Conservation (phyloP, 441 rosid species). For the Pelargonium myrrhifolium region DNA sequence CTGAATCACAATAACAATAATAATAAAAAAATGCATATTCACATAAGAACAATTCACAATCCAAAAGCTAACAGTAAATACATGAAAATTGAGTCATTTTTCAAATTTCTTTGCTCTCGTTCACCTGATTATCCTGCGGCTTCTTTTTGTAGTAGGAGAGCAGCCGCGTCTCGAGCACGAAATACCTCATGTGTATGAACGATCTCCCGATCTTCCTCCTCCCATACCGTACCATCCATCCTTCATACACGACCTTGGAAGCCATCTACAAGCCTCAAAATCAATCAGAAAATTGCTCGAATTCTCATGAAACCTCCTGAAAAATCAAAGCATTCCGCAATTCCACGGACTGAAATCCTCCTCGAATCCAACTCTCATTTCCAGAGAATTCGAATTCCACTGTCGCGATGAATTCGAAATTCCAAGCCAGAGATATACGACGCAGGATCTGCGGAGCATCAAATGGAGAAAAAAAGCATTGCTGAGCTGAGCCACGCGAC, state of each 20-base stretch:
- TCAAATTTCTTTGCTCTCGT: neutral
- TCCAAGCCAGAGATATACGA: neutral
- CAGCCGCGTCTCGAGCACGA: conserved; percentile 82
- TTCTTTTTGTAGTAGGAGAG: conserved; percentile 93
- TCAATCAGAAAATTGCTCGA: conserved; percentile 2
- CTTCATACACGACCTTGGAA: conserved; percentile 87
- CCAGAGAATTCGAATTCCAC: neutral
- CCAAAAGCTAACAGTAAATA: neutral
- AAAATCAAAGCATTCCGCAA: neutral
- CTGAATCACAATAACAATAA: neutral
- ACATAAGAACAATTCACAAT: neutral
- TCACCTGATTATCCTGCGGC: conserved; percentile 86
- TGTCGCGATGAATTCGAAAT: neutral
- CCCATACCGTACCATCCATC: conserved; percentile 99
- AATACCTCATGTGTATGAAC: conserved; percentile 89
- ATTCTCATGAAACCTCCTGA: neutral
- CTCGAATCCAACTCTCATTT: neutral
- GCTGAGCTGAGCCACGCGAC: neutral
- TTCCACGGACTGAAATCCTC: neutral
- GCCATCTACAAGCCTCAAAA: conserved; percentile 30
- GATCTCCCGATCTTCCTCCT: conserved; percentile 95
- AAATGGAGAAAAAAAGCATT: neutral
- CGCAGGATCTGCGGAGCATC: conserved; percentile 3
- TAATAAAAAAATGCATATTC: neutral
- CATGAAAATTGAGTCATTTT: neutral